Evolutionary conservation across 73 alveolate species (phyloP).

Genomic region (Breviolum minutum): DNA sequence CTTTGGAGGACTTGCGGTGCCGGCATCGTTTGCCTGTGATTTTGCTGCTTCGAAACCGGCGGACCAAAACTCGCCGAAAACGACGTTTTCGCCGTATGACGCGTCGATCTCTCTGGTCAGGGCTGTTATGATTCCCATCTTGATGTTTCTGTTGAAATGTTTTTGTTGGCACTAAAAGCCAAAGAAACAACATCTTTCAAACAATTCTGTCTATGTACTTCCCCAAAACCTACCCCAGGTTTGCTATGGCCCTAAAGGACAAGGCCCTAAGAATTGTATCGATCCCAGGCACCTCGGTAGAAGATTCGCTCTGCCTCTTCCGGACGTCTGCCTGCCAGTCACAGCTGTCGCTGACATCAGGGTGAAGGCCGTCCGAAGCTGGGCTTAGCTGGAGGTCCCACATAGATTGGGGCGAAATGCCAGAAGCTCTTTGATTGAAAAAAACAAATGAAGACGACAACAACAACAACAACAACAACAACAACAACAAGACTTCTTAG

Average conservation of each 20-base stretch:
- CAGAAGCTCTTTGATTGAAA: background rate
- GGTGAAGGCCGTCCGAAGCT: background rate
- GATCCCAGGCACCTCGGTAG: background rate
- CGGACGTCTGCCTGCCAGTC: background rate
- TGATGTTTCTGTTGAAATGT: too few species aligned
- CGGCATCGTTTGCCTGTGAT: constrained; percentile 7
- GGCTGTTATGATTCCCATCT: too few species aligned
- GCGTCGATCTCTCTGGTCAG: too few species aligned
- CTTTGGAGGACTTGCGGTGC: constrained; percentile 57
- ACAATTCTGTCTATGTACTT: too few species aligned
- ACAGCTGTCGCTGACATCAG: background rate
- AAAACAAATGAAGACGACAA: too few species aligned
- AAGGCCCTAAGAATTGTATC: background rate
- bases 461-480: background rate
- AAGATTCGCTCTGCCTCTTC: constrained; percentile 12
- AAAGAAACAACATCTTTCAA: too few species aligned
- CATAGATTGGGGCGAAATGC: background rate
- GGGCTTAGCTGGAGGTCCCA: too few species aligned
- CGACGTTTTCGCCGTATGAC: too few species aligned
- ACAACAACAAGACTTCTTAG: background rate
- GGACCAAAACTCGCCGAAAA: too few species aligned
- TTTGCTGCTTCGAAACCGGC: too few species aligned
- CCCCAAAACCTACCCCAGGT: too few species aligned
- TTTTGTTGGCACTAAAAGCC: too few species aligned
- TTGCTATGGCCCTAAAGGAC: background rate